These are phyloP conservation scores for Magnaporthiopsis incrustans DNA, from an alignment of 2,329 filamentous ascomycete species.

Conservation along the genomic window DNA sequence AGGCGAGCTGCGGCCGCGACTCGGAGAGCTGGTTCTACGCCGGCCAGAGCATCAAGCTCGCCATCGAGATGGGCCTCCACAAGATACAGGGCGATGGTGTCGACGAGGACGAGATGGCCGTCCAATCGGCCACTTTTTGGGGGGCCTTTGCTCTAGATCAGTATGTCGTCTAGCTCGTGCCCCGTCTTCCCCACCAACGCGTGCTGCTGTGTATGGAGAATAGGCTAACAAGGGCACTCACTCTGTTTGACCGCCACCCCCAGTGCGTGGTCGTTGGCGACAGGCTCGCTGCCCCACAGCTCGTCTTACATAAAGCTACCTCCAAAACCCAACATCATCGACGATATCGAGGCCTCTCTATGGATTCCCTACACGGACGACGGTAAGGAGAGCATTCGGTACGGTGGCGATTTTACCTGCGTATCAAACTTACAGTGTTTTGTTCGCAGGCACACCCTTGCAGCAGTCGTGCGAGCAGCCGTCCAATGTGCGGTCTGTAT, in stretches of 20 bases:
- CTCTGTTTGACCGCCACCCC: not conserved
- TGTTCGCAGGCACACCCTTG: slow-evolving; percentile 26
- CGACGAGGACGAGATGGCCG: slow-evolving; percentile 48
- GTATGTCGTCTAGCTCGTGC: slow-evolving; percentile 31
- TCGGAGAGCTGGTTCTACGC: slow-evolving; percentile 67
- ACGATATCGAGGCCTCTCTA: slow-evolving; percentile 49
- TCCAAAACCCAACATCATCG: slow-evolving; percentile 52
- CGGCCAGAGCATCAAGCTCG: slow-evolving; percentile 63
- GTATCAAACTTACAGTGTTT: not conserved
- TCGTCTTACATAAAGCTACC: slow-evolving; percentile 49
- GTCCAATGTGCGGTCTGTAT: slow-evolving; percentile 60
- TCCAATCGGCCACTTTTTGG: slow-evolving; percentile 54
- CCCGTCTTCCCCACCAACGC: not conserved
- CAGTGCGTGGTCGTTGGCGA: slow-evolving; percentile 59
- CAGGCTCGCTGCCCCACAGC: slow-evolving; percentile 52
- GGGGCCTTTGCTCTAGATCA: slow-evolving; percentile 56
- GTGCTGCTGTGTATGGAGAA: not conserved
- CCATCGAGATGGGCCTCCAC: slow-evolving; percentile 64
- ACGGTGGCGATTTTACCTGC: not conserved
- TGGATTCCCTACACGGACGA: slow-evolving; percentile 54
- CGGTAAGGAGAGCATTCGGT: slow-evolving; percentile 27
- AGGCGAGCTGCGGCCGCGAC: slow-evolving; percentile 64
- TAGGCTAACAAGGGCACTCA: not conserved
- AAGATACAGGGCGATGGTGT: slow-evolving; percentile 35
- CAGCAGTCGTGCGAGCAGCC: slow-evolving; percentile 52